Conservation (phyloP, 2,329 filamentous ascomycete species). For the Calonectria multiphialidica region DNA sequence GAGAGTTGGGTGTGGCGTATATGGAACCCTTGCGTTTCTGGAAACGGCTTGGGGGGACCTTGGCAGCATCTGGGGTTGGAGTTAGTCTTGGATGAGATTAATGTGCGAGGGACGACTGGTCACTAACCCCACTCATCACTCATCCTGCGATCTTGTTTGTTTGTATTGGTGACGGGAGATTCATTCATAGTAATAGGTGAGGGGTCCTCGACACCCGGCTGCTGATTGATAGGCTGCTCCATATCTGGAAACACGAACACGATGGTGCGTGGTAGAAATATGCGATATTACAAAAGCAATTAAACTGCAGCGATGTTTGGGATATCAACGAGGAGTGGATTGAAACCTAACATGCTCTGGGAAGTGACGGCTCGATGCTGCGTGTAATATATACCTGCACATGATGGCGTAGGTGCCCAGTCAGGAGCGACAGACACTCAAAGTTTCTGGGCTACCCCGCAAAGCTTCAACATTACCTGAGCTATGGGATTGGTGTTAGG, state of each 20-base stretch:
- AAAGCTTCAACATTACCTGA: conserved; percentile 35
- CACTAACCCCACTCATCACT: conserved; percentile 64
- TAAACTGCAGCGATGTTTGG: not conserved
- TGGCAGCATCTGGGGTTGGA: conserved; percentile 67
- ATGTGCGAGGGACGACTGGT: not conserved
- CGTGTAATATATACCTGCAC: conserved; percentile 1
- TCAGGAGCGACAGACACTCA: conserved; percentile 16
- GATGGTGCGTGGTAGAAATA: not conserved
- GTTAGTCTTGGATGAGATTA: conserved; percentile 3
- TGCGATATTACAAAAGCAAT: not conserved
- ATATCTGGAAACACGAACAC: conserved; percentile 21
- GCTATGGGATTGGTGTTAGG: conserved; percentile 5
- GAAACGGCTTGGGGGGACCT: conserved; percentile 76
- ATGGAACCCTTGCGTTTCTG: conserved; percentile 78
- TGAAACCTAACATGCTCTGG: not conserved
- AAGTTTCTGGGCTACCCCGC: conserved; percentile 40
- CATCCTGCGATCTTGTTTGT: conserved; percentile 49
- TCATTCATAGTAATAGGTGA: conserved; percentile 43
- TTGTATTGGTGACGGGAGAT: conserved; percentile 42
- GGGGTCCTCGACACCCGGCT: conserved; percentile 37
- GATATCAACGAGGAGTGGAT: not conserved
- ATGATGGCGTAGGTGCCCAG: not conserved
- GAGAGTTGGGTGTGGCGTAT: conserved; percentile 73
- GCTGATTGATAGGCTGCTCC: conserved; percentile 42
- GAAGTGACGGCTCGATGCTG: not conserved